Evolutionary conservation across 768 basidiomycete genomes (phyloP).

Genomic region (Russula earlei): DNA sequence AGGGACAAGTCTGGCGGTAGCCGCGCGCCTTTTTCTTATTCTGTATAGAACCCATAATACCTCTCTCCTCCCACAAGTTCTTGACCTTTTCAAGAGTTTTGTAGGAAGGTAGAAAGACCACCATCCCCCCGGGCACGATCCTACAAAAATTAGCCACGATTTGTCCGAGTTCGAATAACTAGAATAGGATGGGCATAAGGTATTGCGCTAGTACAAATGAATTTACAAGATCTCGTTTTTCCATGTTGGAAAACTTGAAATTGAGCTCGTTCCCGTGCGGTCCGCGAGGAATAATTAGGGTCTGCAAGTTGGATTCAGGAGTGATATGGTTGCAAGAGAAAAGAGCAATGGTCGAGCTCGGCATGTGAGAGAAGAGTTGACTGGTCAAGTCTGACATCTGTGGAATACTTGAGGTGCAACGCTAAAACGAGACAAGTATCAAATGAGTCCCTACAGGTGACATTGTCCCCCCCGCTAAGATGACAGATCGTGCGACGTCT

Average conservation of each 20-base stretch:
- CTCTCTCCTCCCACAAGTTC: conserved; percentile 52
- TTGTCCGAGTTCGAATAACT: conserved; percentile 80
- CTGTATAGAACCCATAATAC: conserved; percentile 50
- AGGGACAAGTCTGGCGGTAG: background rate
- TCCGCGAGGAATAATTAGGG: conserved; percentile 64
- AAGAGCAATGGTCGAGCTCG: conserved; percentile 51
- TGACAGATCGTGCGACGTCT: conserved; percentile 69
- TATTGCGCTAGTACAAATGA: background rate
- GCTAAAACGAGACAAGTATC: background rate
- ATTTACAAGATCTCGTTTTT: conserved; percentile 44
- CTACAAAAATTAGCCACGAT: conserved; percentile 70
- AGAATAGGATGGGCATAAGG: background rate
- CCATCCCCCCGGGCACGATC: conserved; percentile 77
- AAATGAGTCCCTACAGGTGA: conserved; percentile 60
- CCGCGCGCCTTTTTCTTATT: conserved; percentile 62
- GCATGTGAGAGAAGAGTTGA: conserved; percentile 68
- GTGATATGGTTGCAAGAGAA: conserved; percentile 94
- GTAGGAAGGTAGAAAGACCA: conserved; percentile 94
- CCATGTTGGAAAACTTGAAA: conserved; percentile 73
- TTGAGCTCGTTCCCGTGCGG: conserved; percentile 65
- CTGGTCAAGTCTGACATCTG: conserved; percentile 81
- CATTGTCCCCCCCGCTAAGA: conserved; percentile 97
- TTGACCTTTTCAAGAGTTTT: conserved; percentile 64
- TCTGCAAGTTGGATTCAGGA: conserved; percentile 65
- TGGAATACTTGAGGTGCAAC: background rate